Base-by-base conservation (phyloP, 2,329 filamentous ascomycete species). In the Neonectria faginata region DNA sequence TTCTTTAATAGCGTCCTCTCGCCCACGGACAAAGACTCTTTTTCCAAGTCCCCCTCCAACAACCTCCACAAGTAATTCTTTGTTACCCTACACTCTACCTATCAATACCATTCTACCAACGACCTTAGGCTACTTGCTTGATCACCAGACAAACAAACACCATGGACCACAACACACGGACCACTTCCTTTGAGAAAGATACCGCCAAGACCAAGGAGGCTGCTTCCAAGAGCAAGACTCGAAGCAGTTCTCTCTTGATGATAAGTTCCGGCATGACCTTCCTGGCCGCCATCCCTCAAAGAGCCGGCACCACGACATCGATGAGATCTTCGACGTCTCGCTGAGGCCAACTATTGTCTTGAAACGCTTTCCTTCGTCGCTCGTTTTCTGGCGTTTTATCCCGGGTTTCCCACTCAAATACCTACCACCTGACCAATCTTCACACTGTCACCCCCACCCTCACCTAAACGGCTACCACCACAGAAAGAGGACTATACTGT, bases 201-300 rank as follows among this genome's bases (percentile, higher is more conserved):
- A 52, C 68, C 41, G 61, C 58, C 55, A 73, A 72, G 66, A 70
- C 72, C 65, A 74, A 72, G 64, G 68, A 74, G 39, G 64, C 65
- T 53, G 50, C 54, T 25, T 57, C 62, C 20, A 74, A 72, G 61
- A 54, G 59, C 55, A 74, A 74, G 61, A 65, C 48, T 47, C 57
- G 72, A 62, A 74, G 72, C 55, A 65, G 68, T 41, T 74, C 72
- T 18, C 65, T 74, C 50, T 62, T 73, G 33, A 74, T 72, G 63
- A 72, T 74, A 57, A 74, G 70, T 29, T 74, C 72, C 9, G 72
- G 72, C 66, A 73, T 74, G 58, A 74, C 72, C 29, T 74, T 74
- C 54, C 63, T 74, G 16, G 72, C 72, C 39, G 72, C 72, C 41
- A 69, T 74, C 27, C 70, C 72, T 44, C 70, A 73, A 36, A 64